Base-by-base conservation (phyloP, 768 basidiomycete species). In the Pleurotus ostreatus region DNA sequence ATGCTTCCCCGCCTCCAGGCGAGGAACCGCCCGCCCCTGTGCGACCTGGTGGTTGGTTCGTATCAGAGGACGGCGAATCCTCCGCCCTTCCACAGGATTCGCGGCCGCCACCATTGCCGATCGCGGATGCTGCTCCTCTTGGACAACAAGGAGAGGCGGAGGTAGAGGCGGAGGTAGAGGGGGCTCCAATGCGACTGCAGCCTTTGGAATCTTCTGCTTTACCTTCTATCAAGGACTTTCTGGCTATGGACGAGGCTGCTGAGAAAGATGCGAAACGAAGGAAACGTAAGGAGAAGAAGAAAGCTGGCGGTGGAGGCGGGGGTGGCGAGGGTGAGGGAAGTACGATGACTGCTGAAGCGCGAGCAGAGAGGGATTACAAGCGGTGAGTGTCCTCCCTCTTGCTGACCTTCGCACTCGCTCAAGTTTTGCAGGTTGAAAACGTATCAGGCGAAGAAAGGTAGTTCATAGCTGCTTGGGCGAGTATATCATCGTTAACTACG, bases 181-280 rank as follows among this genome's bases (percentile, higher is more conserved):
- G 76, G 47, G 63, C 68, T 43, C 70, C 76, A 5, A 74, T 75
- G 59, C 84, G 86, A 39, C 81, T 97, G 8, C 80, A 77, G 25
- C 90, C 92, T 4, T 81, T 98, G 13, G 75, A 79, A 49, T 88
- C 90, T n/a, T 92, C 92, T 20, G 80, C 83, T 5, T 63, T 95
- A 15, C 90, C 92, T 34, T 93, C 91, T 13, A 89, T 96, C 67
- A 82, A 82, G 49, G 89, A 92, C 25, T 78, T 97, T 58, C 72
- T 98, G 39, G 88, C 85, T 5, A 82, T 89, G 75, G 89, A 94
- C 59, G 76, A 82, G 39, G 86, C 82, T 13, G 82, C 79, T 4
- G 82, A 80, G 59, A 79, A 80, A 57, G 76, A 77, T 12, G 81
- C 86, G 55, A 91, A 92, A 66, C 77, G 86, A 60, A 81, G 77